Percentiles rank a stretch among this genome's conserved stretches.
Evolutionary conservation across 148 eudicot species (phyloP).

Genomic region (Nepenthes gracilis): DNA sequence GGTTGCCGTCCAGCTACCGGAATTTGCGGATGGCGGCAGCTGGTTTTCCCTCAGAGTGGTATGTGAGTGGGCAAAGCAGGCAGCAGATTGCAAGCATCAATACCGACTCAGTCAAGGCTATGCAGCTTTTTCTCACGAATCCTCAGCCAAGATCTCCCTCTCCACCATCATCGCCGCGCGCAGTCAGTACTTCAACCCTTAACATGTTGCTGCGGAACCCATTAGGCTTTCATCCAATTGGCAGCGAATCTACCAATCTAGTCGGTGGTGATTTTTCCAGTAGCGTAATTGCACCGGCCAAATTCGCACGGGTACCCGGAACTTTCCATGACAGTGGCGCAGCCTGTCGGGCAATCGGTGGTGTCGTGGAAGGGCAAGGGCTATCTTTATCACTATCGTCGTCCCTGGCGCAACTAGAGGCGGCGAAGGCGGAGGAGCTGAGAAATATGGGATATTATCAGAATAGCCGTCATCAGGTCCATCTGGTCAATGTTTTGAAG

Average conservation of each 20-base stretch:
- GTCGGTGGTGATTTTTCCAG: background rate
- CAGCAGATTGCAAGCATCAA: background rate
- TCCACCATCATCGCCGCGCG: slow-evolving; percentile 5
- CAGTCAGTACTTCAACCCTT: slow-evolving; percentile 20
- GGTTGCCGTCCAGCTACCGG: background rate
- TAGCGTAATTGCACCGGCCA: background rate
- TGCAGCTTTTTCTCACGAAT: slow-evolving; percentile 80
- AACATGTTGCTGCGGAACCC: slow-evolving; percentile 37
- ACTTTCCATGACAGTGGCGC: slow-evolving; percentile 2
- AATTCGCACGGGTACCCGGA: background rate
- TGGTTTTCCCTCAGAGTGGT: background rate
- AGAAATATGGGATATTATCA: slow-evolving; percentile 9
- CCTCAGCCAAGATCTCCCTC: slow-evolving; percentile 35
- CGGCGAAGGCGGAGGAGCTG: slow-evolving; percentile 51
- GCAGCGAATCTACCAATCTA: background rate
- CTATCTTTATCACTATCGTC: slow-evolving; percentile 61
- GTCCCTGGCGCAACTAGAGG: slow-evolving; percentile 47
- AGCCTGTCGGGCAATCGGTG: background rate
- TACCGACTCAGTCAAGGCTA: slow-evolving; percentile 40
- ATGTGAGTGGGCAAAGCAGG: background rate
- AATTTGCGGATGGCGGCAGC: background rate
- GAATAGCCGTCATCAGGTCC: background rate
- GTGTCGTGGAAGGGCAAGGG: slow-evolving; percentile 40
- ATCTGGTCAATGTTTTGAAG: slow-evolving; percentile 7
- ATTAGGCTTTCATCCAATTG: background rate